Conservation (phyloP, 345 rosid genomes). For the Alliaria petiolata region DNA sequence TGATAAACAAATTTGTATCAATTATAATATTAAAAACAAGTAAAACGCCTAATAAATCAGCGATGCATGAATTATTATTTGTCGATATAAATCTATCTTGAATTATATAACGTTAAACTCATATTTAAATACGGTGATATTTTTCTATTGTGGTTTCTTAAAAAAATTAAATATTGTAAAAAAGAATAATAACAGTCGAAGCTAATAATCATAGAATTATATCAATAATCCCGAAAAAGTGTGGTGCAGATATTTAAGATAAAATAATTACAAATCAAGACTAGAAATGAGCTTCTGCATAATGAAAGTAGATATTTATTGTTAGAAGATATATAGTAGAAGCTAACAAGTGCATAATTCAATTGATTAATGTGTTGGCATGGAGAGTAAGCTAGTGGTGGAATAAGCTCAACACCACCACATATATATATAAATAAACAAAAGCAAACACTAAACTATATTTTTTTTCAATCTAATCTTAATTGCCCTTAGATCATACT, state of each 20-base stretch:
- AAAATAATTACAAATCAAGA: background rate
- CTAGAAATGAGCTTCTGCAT: background rate
- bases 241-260: background rate
- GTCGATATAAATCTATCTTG: no score
- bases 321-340: background rate
- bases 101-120: background rate
- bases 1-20: background rate
- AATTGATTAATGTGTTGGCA: background rate
- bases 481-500: background rate
- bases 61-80: background rate
- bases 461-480: background rate
- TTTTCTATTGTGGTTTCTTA: background rate
- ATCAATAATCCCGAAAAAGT: background rate
- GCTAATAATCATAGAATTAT: background rate
- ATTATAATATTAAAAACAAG: no score
- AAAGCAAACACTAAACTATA: conserved; percentile 8
- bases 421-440: background rate
- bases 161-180: background rate
- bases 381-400: background rate
- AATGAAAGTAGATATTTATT: conserved; percentile 13
- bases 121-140: no score
- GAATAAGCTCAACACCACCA: background rate
- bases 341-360: background rate
- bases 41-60: background rate
- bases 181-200: background rate